Evolutionary conservation across 805 yeast species (phyloP).

Genomic region (Kuraishia capsulata): DNA sequence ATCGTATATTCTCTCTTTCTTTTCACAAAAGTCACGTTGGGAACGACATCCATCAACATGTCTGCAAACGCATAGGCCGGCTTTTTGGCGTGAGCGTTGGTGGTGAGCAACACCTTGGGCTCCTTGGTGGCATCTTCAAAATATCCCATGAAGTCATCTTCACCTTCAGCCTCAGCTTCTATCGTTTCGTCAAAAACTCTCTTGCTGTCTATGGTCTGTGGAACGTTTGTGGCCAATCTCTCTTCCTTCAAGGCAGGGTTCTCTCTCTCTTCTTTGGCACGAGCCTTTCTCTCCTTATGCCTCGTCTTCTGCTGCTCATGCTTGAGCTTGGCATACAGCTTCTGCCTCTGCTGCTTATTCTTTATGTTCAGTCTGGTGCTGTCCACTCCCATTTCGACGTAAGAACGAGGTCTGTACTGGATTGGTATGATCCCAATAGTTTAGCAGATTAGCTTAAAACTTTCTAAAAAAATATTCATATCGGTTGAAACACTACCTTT

Average conservation of each 20-base stretch:
- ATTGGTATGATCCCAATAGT: background rate
- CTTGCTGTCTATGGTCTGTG: conserved; percentile 76
- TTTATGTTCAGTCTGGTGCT: conserved; percentile 40
- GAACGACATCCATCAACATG: conserved; percentile 72
- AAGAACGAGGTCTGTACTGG: background rate
- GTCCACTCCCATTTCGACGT: conserved; percentile 24
- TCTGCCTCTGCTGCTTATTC: conserved; percentile 75
- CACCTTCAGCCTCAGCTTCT: conserved; percentile 44
- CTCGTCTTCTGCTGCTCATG: conserved; percentile 68
- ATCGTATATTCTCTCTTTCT: conserved; percentile 77
- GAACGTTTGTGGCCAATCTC: conserved; percentile 68
- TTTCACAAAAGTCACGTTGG: conserved; percentile 79
- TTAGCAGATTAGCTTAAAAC: background rate
- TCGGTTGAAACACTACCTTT: too few species aligned
- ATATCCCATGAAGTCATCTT: conserved; percentile 55
- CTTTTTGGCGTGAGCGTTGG: conserved; percentile 78
- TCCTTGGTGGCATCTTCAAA: conserved; percentile 39
- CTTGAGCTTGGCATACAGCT: conserved; percentile 63
- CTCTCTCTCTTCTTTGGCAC: conserved; percentile 80
- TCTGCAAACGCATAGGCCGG: conserved; percentile 89
- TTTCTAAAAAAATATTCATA: too few species aligned
- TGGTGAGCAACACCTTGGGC: conserved; percentile 87
- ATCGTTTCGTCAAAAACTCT: conserved; percentile 85
- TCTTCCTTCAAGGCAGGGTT: conserved; percentile 78
- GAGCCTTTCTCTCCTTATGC: conserved; percentile 66